These are phyloP conservation scores for Verticillium dahliae DNA, from an alignment of 2,329 filamentous ascomycete species.

Conservation along the genomic window DNA sequence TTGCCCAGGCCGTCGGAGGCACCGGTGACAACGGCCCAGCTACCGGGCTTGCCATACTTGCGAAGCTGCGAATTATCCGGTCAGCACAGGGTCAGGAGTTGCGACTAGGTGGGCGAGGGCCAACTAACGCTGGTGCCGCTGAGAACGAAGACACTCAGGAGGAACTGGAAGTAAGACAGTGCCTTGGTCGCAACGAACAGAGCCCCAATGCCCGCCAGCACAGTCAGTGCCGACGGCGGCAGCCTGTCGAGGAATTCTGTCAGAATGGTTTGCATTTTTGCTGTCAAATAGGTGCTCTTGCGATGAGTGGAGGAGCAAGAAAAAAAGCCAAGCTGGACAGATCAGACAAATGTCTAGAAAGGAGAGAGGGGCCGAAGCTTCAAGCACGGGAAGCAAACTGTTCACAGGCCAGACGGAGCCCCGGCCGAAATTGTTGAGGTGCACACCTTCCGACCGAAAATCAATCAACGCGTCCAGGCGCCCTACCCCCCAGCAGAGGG, in stretches of 20 bases:
- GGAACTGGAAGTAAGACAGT: constrained; percentile 51
- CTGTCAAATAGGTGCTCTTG: not conserved
- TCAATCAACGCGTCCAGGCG: not conserved
- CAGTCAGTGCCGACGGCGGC: constrained; percentile 38
- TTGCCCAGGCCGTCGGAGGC: constrained; percentile 96
- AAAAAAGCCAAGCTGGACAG: not conserved
- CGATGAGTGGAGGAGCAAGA: not conserved
- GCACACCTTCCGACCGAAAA: not conserved
- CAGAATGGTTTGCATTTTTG: constrained; percentile 14
- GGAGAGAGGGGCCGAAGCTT: not conserved
- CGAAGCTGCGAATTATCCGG: constrained; percentile 53
- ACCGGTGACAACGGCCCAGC: constrained; percentile 91
- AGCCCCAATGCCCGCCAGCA: constrained; percentile 49
- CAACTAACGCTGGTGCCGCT: constrained; percentile 52
- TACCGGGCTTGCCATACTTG: constrained; percentile 84
- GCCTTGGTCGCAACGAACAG: constrained; percentile 50
- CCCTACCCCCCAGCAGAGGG: not conserved
- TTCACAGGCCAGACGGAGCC: not conserved
- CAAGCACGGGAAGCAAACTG: no score
- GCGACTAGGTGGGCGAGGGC: not conserved
- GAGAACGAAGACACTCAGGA: constrained; percentile 64
- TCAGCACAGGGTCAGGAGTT: not conserved
- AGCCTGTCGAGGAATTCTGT: constrained; percentile 26
- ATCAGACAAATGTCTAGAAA: not conserved
- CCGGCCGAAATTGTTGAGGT: not conserved